Evolutionary conservation across 1,284 basidiomycete genomes (phyloP).

Genomic region (Sanguinoderma infundibulare): DNA sequence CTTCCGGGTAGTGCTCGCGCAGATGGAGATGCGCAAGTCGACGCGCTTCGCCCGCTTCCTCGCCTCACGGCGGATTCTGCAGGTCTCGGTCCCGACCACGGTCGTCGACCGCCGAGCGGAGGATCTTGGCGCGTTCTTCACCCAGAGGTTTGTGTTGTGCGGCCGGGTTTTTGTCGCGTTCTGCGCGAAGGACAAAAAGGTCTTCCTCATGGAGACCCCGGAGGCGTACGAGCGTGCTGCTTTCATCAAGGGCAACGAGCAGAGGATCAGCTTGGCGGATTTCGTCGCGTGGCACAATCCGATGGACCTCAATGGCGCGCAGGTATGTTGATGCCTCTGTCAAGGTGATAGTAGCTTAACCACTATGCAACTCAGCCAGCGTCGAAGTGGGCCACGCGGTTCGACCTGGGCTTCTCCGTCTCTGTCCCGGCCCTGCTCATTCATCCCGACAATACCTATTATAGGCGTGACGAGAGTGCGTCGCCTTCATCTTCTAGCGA

Average conservation of each 20-base stretch:
- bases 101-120: constrained; percentile 39
- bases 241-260: constrained; percentile 47
- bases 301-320: constrained; percentile 50
- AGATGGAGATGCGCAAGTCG: constrained; percentile 60
- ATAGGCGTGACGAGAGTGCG: constrained; percentile 54
- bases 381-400: constrained; percentile 68
- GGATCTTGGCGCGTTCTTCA: constrained; percentile 43
- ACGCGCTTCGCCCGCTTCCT: constrained; percentile 64
- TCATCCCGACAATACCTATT: constrained; percentile 48
- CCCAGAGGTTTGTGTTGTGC: constrained; percentile 58
- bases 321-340: constrained; percentile 50
- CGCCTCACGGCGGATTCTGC: constrained; percentile 64
- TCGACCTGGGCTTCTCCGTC: constrained; percentile 66
- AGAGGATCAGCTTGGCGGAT: constrained; percentile 46
- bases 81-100: constrained; percentile 52
- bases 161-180: constrained; percentile 66
- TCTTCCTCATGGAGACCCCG: constrained; percentile 62
- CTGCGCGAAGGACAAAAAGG: constrained; percentile 60
- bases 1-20: constrained; percentile 51
- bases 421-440: constrained; percentile 65
- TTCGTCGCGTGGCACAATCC: constrained; percentile 72
- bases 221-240: constrained; percentile 46
- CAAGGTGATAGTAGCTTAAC: not conserved
- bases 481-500: not conserved
- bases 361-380: constrained; percentile 50